A percentile compares a stretch with the other conserved stretches of the same genome.
Evolutionary conservation across 805 yeast species (phyloP).

Genomic region (Suhomyces sp.): DNA sequence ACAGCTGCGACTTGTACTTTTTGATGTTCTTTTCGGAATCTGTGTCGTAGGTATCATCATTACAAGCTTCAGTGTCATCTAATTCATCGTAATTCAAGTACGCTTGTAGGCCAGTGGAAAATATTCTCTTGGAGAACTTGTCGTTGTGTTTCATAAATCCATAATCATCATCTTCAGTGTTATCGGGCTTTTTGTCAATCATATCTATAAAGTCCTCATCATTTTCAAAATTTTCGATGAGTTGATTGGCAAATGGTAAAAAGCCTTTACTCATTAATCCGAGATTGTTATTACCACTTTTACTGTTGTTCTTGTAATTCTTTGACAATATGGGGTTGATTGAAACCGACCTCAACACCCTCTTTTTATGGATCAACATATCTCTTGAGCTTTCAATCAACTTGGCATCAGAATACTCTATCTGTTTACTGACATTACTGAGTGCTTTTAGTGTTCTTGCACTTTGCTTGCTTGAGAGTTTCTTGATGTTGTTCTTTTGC

Average conservation of each 20-base stretch:
- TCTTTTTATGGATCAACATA: constrained; percentile 41
- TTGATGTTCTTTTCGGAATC: constrained; percentile 21
- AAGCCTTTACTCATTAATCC: constrained; percentile 3
- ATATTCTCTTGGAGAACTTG: constrained; percentile 22
- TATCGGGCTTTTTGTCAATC: background rate
- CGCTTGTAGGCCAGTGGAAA: constrained; percentile 25
- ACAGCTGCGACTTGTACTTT: constrained; percentile 38
- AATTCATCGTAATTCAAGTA: constrained; percentile 23
- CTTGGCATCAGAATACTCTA: constrained; percentile 53
- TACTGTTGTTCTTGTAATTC: constrained; percentile 5
- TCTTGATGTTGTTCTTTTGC: constrained; percentile 41
- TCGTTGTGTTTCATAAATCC: constrained; percentile 29
- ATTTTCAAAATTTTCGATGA: background rate
- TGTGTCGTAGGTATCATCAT: constrained; percentile 6
- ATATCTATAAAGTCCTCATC: background rate
- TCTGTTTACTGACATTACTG: constrained; percentile 13
- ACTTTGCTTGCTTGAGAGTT: constrained; percentile 37
- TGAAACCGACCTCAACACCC: constrained; percentile 40
- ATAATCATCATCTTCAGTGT: constrained; percentile 27
- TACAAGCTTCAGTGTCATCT: constrained; percentile 11
- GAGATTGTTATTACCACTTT: background rate
- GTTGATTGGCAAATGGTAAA: constrained; percentile 3
- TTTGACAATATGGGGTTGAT: constrained; percentile 22
- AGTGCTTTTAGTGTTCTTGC: constrained; percentile 18
- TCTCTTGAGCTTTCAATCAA: constrained; percentile 49